phyloP scores from a whole-genome alignment of 2,329 filamentous ascomycete species.

The Colletotrichum cereale region DNA sequence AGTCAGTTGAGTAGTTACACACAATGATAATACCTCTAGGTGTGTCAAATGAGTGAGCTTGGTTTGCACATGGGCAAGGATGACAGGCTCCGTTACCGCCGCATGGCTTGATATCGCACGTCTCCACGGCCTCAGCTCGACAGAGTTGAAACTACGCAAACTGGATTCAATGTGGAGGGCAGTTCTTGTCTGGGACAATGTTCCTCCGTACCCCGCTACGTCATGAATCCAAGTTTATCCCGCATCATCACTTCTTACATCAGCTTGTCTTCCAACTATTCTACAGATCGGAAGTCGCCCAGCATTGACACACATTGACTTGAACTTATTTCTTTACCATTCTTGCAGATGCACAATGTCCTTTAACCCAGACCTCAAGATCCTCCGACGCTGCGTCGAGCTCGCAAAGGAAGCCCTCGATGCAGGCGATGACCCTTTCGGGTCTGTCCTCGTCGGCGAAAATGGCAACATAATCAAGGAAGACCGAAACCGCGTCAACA shows the following conservation, averaged over 20 bases:
- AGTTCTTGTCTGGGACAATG: background rate
- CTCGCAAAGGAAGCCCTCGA: constrained; percentile 53
- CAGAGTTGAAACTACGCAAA: background rate
- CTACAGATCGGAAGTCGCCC: background rate
- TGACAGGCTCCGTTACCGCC: background rate
- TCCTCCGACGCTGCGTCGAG: constrained; percentile 44
- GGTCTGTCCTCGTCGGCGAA: constrained; percentile 51
- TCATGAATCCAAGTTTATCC: constrained; percentile 10
- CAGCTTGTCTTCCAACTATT: background rate
- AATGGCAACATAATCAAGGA: constrained; percentile 46
- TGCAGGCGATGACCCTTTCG: constrained; percentile 53
- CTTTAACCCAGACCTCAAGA: constrained; percentile 24
- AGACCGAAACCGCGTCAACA: constrained; percentile 52
- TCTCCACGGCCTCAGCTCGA: fast-evolving
- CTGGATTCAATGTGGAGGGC: too few relatives aligned
- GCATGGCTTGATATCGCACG: background rate
- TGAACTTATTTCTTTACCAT: background rate
- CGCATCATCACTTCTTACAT: background rate
- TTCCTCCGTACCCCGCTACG: constrained; percentile 18
- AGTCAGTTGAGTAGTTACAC: too few relatives aligned
- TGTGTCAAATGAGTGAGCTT: background rate
- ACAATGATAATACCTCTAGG: background rate
- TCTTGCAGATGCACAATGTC: constrained; percentile 29
- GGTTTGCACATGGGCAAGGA: background rate
- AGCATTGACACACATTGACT: too few relatives aligned